Conservation (phyloP, 257 asterid species). For the Ilex aquifolium region DNA sequence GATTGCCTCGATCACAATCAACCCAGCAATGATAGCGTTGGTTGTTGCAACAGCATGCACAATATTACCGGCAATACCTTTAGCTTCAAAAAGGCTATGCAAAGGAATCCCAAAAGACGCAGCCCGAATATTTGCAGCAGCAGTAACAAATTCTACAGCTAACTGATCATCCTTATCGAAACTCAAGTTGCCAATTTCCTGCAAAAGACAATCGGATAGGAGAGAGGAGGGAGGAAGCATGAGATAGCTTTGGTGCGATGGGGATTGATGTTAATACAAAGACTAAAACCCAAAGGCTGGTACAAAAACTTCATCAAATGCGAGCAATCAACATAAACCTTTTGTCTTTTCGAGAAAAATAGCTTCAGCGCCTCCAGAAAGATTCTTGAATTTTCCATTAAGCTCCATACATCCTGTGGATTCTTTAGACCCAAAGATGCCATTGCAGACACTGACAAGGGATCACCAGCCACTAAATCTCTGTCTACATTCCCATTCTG, state of each 20-base stretch:
- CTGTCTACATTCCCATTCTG: slow-evolving; percentile 68
- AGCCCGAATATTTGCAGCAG: slow-evolving; percentile 99
- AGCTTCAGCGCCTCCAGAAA: slow-evolving; percentile 79
- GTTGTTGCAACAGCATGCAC: slow-evolving; percentile 99
- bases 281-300: slow-evolving; percentile 1
- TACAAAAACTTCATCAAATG: not conserved
- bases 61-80: slow-evolving; percentile 98
- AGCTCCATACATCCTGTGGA: slow-evolving; percentile 93
- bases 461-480: slow-evolving; percentile 35
- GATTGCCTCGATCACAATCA: slow-evolving; percentile 94
- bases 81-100: slow-evolving; percentile 96
- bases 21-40: slow-evolving; percentile 92
- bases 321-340: slow-evolving; percentile 46
- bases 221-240: slow-evolving; percentile 8
- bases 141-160: slow-evolving; percentile 95
- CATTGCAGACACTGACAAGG: slow-evolving; percentile 73
- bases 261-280: slow-evolving; percentile 11
- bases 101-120: slow-evolving; percentile 90
- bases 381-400: slow-evolving; percentile 71
- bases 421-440: slow-evolving; percentile 72
- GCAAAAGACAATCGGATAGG: slow-evolving; percentile 8
- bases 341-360: slow-evolving; percentile 57
- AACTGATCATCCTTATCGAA: slow-evolving; percentile 98
- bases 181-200: slow-evolving; percentile 90
- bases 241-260: slow-evolving; percentile 6